These are phyloP conservation scores for Saxophila tyrrhenica DNA, from an alignment of 495 filamentous ascomycete species.

Conservation along the genomic window DNA sequence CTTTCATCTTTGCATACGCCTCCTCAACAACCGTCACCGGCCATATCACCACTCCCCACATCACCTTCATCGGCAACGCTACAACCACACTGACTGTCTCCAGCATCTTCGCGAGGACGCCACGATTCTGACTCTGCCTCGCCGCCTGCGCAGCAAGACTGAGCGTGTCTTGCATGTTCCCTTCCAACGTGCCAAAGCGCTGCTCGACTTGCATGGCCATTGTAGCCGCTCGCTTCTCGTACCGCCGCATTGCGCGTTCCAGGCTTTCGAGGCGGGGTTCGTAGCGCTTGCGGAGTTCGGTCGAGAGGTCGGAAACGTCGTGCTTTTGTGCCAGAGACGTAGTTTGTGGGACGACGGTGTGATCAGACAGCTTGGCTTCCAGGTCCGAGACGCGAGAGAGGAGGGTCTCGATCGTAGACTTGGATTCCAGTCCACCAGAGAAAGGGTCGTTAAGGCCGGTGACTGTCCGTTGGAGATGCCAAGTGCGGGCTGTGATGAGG, in stretches of 20 bases:
- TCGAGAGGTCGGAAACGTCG: conserved; percentile 40
- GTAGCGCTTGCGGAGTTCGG: conserved; percentile 51
- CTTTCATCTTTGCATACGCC: conserved; percentile 6
- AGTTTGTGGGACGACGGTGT: conserved; percentile 12
- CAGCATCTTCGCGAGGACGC: conserved; percentile 11
- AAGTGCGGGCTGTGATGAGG: conserved; percentile 63
- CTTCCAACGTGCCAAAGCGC: conserved; percentile 57
- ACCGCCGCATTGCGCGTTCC: conserved; percentile 81
- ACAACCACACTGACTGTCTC: conserved; percentile 10
- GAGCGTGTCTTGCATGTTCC: conserved; percentile 62
- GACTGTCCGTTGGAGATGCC: conserved; percentile 72
- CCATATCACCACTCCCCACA: conserved; percentile 11
- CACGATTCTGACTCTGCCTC: conserved; percentile 33
- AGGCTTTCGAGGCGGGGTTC: conserved; percentile 81
- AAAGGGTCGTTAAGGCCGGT: conserved; percentile 35
- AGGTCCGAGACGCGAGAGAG: conserved; percentile 55
- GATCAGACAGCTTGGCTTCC: conserved; percentile 46
- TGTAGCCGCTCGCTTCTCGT: conserved; percentile 76
- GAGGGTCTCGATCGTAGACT: conserved; percentile 45
- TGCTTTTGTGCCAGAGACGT: conserved; percentile 18
- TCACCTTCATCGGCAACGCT: conserved; percentile 19
- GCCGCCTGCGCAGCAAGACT: conserved; percentile 64
- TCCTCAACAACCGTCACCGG: conserved; percentile 17
- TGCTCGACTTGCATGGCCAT: conserved; percentile 63
- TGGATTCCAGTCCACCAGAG: conserved; percentile 12